A percentile compares a stretch with the other conserved stretches of the same genome.
These are phyloP conservation scores for Ulota crispa DNA, from an alignment of 225 moss, liverwort and hornwort genomes.

Conservation along the genomic window DNA sequence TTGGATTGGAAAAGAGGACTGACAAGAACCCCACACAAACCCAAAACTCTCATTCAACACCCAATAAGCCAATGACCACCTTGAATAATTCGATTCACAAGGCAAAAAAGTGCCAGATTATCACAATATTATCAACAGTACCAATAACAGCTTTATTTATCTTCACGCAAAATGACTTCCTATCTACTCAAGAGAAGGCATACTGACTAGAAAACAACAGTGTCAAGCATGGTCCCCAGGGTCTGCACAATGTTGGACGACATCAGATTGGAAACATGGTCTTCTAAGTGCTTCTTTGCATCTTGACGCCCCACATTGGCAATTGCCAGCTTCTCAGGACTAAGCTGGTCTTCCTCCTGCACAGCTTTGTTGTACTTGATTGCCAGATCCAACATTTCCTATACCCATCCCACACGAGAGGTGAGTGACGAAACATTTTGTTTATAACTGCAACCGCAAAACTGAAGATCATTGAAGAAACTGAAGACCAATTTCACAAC, in stretches of 20 bases:
- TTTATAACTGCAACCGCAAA: not conserved
- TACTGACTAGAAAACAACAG: constrained; percentile 77
- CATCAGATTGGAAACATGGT: constrained; percentile 93
- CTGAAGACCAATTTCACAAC: not conserved
- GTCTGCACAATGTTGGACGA: constrained; percentile 97
- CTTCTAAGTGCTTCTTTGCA: constrained; percentile 95
- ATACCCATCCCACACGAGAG: constrained; percentile 6
- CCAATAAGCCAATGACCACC: not conserved
- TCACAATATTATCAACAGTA: constrained; percentile 7
- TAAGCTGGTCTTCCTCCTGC: constrained; percentile 91
- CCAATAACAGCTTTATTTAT: constrained; percentile 6
- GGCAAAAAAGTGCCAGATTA: not conserved
- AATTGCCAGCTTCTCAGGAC: constrained; percentile 85
- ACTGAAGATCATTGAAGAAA: not conserved
- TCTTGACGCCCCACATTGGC: constrained; percentile 96
- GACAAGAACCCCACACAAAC: not conserved
- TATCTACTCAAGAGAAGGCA: constrained; percentile 5
- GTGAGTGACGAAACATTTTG: not conserved
- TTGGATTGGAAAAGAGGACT: not conserved
- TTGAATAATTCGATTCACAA: not conserved
- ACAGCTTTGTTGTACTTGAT: constrained; percentile 96
- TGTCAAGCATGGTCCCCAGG: constrained; percentile 96
- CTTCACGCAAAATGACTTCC: not conserved
- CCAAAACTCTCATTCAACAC: not conserved
- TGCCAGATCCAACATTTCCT: constrained; percentile 93